Conservation (phyloP, 1,139 yeast genomes). For the Blastobotrys apis region DNA sequence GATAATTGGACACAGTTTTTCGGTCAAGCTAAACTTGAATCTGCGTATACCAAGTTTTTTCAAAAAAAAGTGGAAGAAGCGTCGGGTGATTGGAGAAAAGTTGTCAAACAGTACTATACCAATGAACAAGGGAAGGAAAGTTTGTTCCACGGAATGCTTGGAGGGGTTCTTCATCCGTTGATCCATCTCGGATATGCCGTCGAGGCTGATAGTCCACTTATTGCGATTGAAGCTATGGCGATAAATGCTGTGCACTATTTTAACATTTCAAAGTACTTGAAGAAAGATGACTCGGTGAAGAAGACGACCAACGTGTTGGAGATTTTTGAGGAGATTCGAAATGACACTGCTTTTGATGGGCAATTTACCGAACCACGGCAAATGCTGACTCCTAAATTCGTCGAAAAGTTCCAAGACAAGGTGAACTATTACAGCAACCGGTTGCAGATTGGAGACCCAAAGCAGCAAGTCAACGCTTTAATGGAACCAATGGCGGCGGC, state of each 20-base stretch:
- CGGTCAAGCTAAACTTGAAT: conserved; percentile 30
- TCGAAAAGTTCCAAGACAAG: conserved; percentile 15
- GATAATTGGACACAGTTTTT: conserved; percentile 31
- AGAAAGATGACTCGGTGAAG: neutral
- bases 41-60: conserved; percentile 33
- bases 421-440: conserved; percentile 22
- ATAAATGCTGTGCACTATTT: conserved; percentile 17
- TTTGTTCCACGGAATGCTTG: conserved; percentile 25
- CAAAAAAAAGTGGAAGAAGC: conserved; percentile 30
- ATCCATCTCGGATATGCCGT: conserved; percentile 36
- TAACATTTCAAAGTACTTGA: neutral
- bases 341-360: conserved; percentile 22
- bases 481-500: conserved; percentile 23
- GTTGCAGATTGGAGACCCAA: conserved; percentile 19
- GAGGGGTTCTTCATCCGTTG: conserved; percentile 33
- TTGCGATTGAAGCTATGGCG: conserved; percentile 34
- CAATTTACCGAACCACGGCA: neutral
- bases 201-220: conserved; percentile 30
- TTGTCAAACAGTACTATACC: conserved; percentile 20
- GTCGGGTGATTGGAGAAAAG: conserved; percentile 29
- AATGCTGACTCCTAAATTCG: neutral
- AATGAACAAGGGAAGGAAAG: conserved; percentile 11
- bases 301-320: conserved; percentile 16
- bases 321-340: conserved; percentile 22
- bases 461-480: conserved; percentile 21